These are phyloP conservation scores for Mercurialis annua DNA, from an alignment of 345 rosid genomes.

Conservation along the genomic window DNA sequence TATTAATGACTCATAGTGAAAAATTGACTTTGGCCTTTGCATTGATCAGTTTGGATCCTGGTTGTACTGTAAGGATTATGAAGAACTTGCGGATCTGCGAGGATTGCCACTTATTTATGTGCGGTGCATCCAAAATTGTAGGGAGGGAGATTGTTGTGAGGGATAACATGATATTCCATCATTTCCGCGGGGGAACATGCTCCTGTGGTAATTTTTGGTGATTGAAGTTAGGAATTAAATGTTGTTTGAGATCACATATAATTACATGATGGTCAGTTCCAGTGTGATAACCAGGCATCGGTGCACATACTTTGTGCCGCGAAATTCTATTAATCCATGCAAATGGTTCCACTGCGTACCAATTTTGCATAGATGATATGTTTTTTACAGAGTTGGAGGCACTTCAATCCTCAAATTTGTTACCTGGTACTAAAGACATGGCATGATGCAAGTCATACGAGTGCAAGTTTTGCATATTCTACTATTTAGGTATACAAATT, in stretches of 20 bases:
- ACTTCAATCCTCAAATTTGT: neutral
- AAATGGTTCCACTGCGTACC: neutral
- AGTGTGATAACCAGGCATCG: neutral
- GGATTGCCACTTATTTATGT: constrained; percentile 67
- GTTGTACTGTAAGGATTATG: constrained; percentile 48
- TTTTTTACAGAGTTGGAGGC: neutral
- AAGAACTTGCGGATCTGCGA: constrained; percentile 74
- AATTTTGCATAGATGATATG: neutral
- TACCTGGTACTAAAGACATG: neutral
- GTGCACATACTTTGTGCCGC: neutral
- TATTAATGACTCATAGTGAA: constrained; percentile 61
- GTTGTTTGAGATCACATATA: neutral
- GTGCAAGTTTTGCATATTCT: neutral
- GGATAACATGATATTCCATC: constrained; percentile 74
- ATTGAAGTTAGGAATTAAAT: constrained; percentile 16
- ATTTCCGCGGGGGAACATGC: constrained; percentile 61
- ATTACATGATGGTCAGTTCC: neutral
- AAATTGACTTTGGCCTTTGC: constrained; percentile 74
- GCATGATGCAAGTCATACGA: neutral
- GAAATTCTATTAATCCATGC: neutral
- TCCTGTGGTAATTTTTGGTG: constrained; percentile 81
- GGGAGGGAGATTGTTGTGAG: constrained; percentile 60
- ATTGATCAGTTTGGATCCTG: constrained; percentile 38
- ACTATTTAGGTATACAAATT: neutral
- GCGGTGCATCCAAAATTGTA: constrained; percentile 47